phyloP scores from a whole-genome alignment of 345 rosid genomes.

The Boechera divaricarpa region DNA sequence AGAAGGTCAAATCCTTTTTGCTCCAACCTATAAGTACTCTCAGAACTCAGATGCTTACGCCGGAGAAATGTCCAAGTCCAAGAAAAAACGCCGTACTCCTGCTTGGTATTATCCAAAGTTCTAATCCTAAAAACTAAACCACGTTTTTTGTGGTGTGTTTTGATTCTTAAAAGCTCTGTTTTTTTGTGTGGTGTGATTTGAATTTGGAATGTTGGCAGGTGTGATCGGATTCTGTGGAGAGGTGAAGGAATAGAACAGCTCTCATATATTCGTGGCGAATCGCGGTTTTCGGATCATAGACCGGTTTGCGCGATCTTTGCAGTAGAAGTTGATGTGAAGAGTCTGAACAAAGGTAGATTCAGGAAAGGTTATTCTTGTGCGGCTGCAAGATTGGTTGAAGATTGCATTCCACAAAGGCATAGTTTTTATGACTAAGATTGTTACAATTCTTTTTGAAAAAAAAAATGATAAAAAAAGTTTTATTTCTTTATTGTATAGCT shows the following conservation, averaged over 20 bases:
- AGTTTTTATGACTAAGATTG: slow-evolving; percentile 59
- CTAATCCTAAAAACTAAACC: not conserved
- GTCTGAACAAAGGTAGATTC: slow-evolving; percentile 49
- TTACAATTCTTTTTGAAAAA: slow-evolving; percentile 20
- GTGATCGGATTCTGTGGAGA: slow-evolving; percentile 88
- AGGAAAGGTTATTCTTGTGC: slow-evolving; percentile 79
- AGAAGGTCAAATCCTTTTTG: slow-evolving; percentile 80
- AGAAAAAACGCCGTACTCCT: slow-evolving; percentile 96
- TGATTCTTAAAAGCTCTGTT: not conserved
- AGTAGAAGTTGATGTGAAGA: slow-evolving; percentile 64
- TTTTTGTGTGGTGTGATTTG: not conserved
- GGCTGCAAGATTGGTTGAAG: slow-evolving; percentile 54
- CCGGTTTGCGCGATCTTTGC: slow-evolving; percentile 87
- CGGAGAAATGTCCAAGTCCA: slow-evolving; percentile 85
- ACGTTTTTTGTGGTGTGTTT: not conserved
- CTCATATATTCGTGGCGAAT: slow-evolving; percentile 77
- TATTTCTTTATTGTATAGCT: slow-evolving; percentile 45
- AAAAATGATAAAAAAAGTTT: slow-evolving; percentile 1
- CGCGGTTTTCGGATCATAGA: slow-evolving; percentile 92
- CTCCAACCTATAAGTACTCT: slow-evolving; percentile 91
- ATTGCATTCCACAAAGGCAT: slow-evolving; percentile 67
- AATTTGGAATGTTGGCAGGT: slow-evolving; percentile 57
- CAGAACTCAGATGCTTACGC: slow-evolving; percentile 89
- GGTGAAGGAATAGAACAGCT: slow-evolving; percentile 84
- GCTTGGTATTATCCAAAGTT: slow-evolving; percentile 65